A percentile compares a stretch with the other conserved stretches of the same genome.
Conservation (phyloP, 1,284 basidiomycete genomes). For the Pisolithus thermaeus region DNA sequence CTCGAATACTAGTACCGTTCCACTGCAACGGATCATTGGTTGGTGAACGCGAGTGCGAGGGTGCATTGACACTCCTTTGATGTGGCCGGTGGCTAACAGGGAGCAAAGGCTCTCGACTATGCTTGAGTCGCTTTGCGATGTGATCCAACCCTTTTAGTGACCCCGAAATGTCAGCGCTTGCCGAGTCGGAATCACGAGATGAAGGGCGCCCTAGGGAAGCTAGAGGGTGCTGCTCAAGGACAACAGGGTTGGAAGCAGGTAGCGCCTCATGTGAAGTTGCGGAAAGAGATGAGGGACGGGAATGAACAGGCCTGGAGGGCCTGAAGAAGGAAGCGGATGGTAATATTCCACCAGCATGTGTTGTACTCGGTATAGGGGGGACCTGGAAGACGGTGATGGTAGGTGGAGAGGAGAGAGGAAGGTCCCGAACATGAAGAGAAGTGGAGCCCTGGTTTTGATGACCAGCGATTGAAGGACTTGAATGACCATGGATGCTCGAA, state of each 20-base stretch:
- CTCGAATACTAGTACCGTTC: constrained; percentile 30
- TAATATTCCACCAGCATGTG: constrained; percentile 67
- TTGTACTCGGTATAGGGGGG: constrained; percentile 25
- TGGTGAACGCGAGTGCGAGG: constrained; percentile 22
- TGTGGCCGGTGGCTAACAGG: constrained; percentile 35
- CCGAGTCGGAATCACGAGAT: constrained; percentile 27
- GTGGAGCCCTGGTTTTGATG: not conserved
- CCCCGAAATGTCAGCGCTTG: constrained; percentile 27
- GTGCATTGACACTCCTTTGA: constrained; percentile 13
- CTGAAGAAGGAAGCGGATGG: constrained; percentile 72
- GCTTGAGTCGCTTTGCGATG: constrained; percentile 40
- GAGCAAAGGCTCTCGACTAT: constrained; percentile 62
- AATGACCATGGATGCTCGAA: constrained; percentile 4
- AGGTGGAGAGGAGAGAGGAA: constrained; percentile 27
- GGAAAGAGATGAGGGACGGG: constrained; percentile 31
- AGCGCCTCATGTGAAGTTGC: constrained; percentile 10
- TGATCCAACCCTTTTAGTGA: constrained; percentile 27
- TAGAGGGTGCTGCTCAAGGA: constrained; percentile 14
- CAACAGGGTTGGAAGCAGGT: constrained; percentile 8
- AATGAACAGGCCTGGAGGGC: constrained; percentile 50
- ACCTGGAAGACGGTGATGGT: constrained; percentile 21
- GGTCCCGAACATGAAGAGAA: constrained; percentile 5
- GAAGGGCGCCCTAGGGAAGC: constrained; percentile 12
- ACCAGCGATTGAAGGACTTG: constrained; percentile 1
- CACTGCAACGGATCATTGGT: constrained; percentile 13